Conservation (phyloP, 805 yeast genomes). For the Pichia cabralensis region DNA sequence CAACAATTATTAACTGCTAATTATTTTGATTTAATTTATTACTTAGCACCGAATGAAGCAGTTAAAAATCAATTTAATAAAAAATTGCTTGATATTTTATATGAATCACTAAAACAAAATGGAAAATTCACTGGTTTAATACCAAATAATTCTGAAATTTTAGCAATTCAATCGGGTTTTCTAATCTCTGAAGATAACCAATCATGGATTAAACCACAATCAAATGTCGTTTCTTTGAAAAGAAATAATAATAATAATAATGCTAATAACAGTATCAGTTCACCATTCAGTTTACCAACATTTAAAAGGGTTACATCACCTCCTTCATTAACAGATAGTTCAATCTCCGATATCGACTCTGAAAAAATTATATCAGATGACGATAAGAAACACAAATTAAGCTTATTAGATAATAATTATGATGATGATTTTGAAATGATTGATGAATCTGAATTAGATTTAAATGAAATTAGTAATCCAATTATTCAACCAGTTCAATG, state of each 20-base stretch:
- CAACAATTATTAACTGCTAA: constrained; percentile 29
- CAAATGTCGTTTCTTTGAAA: constrained; percentile 16
- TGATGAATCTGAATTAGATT: constrained; percentile 17
- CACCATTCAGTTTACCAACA: constrained; percentile 17
- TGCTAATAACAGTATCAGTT: background rate
- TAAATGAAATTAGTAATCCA: constrained; percentile 36
- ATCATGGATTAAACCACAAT: constrained; percentile 47
- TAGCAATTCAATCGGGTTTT: constrained; percentile 61
- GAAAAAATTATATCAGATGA: constrained; percentile 32
- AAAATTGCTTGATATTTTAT: constrained; percentile 32
- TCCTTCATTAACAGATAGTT: constrained; percentile 36
- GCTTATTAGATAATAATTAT: constrained; percentile 8
- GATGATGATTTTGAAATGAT: constrained; percentile 14
- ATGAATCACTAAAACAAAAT: constrained; percentile 28
- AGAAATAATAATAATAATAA: constrained; percentile 5
- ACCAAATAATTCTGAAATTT: constrained; percentile 41
- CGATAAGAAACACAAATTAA: constrained; percentile 36
- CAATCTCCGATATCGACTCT: constrained; percentile 26
- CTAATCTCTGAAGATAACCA: constrained; percentile 31
- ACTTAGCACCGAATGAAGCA: constrained; percentile 47
- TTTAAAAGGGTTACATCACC: constrained; percentile 23
- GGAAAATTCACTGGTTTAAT: constrained; percentile 47
- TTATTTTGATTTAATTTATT: constrained; percentile 36
- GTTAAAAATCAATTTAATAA: constrained; percentile 35
- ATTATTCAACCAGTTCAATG: constrained; percentile 53